Evolutionary conservation across 1,284 basidiomycete genomes (phyloP), one percentile per base, ranked within the genome.

Genomic region (Xerocomus minutiporus): DNA sequence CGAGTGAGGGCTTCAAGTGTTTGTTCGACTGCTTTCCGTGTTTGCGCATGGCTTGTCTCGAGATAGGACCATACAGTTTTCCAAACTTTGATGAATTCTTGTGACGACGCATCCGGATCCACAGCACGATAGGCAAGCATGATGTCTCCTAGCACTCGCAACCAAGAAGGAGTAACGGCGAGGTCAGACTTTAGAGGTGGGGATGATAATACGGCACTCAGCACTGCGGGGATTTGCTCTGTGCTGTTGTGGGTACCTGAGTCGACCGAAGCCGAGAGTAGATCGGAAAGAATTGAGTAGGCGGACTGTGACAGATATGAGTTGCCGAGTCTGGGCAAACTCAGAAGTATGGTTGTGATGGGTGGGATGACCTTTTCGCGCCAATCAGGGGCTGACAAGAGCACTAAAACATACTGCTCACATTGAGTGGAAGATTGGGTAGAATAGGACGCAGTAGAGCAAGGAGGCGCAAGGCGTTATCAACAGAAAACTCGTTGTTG

Each of bases 221-320:
- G 74, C 52, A 92, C 81, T 17, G 82, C 80, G 5, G 88, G 81
- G 35, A 92, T 78, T 59, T 83, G 79, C 15, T 77, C 74, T 36
- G 76, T 71, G 47, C 82, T 67, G 49, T 80, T 79, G 43, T 73
- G 67, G 26, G 66, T 68, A 4, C 68, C 66, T 1, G 59, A 63
- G 20, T 48, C 25, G 12, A 76, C 67, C 1, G 80, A 78, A 32
- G 77, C 67, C 5, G 82, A 73, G 55, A 93, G 84, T 5, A 94
- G 76, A 56, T 86, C 84, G 29, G 91, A 81, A 54, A 97, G 78
- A 46, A 91, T 79, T 29, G 84, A 83, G 67, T 93, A 96, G 17
- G 88, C 77, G 35, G 88, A 84, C 67, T 91, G 84, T 1, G 93
- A 88, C 46, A 97, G 79, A 68, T 91, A 94, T 20, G 88, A 80